phyloP scores from a whole-genome alignment of 441 rosid genomes.

The Cnidoscolus chayamansa region DNA sequence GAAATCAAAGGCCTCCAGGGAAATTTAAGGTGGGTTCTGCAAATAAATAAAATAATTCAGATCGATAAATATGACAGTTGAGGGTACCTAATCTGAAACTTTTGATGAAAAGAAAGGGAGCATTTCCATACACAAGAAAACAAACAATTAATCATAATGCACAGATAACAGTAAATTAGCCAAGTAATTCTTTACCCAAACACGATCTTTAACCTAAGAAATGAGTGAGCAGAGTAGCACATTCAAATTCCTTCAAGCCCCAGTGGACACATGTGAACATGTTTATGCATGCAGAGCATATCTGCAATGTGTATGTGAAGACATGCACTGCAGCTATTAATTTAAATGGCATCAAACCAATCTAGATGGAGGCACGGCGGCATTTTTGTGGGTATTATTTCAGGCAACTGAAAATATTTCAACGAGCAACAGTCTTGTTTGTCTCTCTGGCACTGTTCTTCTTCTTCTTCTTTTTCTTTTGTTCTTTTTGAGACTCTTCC shows the following conservation, averaged over 20 bases:
- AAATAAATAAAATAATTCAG: conserved; percentile 23
- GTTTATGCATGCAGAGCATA: not conserved
- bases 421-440: not conserved
- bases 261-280: not conserved
- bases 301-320: not conserved
- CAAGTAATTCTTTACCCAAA: not conserved
- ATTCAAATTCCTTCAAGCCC: not conserved
- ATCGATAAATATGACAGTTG: not conserved
- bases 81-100: not conserved
- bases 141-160: not conserved
- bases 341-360: not conserved
- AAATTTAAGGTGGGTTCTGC: conserved; percentile 76
- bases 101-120: not conserved
- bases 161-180: not conserved
- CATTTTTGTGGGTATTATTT: not conserved
- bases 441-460: not conserved
- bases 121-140: not conserved
- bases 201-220: not conserved
- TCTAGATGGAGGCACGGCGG: not conserved
- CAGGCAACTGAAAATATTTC: not conserved
- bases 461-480: too few relatives aligned
- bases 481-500: not conserved
- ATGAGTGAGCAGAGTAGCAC: conserved; percentile 2
- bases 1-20: conserved; percentile 80
- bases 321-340: not conserved